These are phyloP conservation scores for Aureobasidium sp. DNA, from an alignment of 2,329 filamentous ascomycete species.

Conservation along the genomic window DNA sequence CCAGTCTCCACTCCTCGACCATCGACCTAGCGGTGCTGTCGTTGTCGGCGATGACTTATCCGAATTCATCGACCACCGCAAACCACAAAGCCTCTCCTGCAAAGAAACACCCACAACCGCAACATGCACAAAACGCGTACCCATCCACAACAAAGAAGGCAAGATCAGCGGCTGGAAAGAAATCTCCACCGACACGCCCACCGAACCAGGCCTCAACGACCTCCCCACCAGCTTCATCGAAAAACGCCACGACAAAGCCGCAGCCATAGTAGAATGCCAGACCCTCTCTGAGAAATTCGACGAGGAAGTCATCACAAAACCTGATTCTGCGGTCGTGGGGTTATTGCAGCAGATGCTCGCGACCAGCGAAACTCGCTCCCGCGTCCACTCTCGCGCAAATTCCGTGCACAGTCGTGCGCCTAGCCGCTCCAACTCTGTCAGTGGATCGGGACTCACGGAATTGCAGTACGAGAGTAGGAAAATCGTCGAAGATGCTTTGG, in stretches of 20 bases:
- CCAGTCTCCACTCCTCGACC: background rate
- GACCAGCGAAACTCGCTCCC: constrained; percentile 1
- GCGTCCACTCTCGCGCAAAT: constrained; percentile 1
- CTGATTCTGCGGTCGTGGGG: constrained; percentile 9
- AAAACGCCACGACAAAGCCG: background rate
- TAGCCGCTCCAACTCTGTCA: constrained; percentile 9
- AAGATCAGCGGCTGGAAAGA: constrained; percentile 16
- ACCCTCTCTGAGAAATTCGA: constrained; percentile 9
- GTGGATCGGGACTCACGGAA: constrained; percentile 10
- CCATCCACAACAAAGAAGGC: constrained; percentile 12
- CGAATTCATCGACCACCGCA: constrained; percentile 9
- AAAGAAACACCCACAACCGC: background rate
- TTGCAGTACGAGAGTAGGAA: constrained; percentile 15
- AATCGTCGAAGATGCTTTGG: constrained; percentile 15
- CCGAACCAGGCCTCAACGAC: constrained; percentile 1
- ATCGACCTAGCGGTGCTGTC: background rate
- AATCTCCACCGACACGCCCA: background rate
- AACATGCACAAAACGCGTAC: background rate
- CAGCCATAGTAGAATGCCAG: constrained; percentile 3
- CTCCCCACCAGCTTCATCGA: constrained; percentile 7
- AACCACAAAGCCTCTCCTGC: background rate
- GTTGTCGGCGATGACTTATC: constrained; percentile 9
- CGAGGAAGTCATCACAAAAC: constrained; percentile 13
- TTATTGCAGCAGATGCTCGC: constrained; percentile 14
- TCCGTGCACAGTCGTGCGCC: constrained; percentile 9